Evolutionary conservation across 192 early-diverging fungal species (phyloP).

Genomic region (Podila epigama): DNA sequence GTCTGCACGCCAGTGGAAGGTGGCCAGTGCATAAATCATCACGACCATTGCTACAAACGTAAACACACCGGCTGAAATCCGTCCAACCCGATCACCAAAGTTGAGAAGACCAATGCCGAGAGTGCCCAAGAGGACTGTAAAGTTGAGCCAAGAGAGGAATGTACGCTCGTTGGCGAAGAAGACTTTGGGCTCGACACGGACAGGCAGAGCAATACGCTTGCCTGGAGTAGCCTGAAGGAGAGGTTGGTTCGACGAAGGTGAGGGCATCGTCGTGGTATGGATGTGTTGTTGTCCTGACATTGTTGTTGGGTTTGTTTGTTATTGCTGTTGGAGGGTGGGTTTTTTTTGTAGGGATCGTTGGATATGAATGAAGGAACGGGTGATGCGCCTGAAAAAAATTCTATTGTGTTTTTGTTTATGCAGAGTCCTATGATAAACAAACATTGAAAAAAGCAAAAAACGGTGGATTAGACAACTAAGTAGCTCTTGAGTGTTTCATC

Average conservation of each 20-base stretch:
- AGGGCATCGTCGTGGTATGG: conserved; percentile 22
- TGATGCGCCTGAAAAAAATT: too few species aligned
- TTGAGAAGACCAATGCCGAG: conserved; percentile 82
- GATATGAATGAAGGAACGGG: not conserved
- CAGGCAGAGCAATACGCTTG: conserved; percentile 79
- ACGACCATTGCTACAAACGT: conserved; percentile 71
- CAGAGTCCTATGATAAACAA: too few species aligned
- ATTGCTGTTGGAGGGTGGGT: not conserved
- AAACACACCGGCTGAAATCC: conserved; percentile 62
- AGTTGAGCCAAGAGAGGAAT: conserved; percentile 89
- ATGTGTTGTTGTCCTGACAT: conserved; percentile 17
- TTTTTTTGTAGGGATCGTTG: not conserved
- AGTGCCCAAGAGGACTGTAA: conserved; percentile 78
- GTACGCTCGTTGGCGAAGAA: conserved; percentile 97
- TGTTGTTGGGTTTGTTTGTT: not conserved
- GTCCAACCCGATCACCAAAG: conserved; percentile 78
- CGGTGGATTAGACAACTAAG: too few species aligned
- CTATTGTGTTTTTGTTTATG: too few species aligned
- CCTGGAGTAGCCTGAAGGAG: conserved; percentile 38
- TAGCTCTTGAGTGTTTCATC: too few species aligned
- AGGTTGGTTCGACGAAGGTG: conserved; percentile 27
- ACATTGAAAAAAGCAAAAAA: too few species aligned
- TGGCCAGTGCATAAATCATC: conserved; percentile 80
- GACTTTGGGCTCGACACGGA: conserved; percentile 89
- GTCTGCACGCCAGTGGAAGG: conserved; percentile 79